Evolutionary conservation across 2,329 filamentous ascomycete genomes (phyloP), one percentile per base, ranked within the genome.

Genomic region (Hypoxylon sp.): DNA sequence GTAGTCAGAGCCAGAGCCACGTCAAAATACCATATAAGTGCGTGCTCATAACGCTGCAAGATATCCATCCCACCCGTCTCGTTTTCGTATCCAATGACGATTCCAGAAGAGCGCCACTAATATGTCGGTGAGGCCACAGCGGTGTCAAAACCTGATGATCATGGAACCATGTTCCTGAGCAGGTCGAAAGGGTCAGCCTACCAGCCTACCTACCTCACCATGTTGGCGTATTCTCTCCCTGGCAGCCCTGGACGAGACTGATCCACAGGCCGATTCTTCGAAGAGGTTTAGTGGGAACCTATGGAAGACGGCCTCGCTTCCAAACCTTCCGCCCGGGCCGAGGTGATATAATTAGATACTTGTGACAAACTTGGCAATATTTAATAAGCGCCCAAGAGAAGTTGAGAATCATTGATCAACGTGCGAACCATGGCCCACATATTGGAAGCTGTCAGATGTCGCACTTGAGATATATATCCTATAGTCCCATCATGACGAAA

Each of bases 71-170:
- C 49, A 54, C 51, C 51, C 42, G 42, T 33, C 32, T 60, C 36
- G 48, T 53, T 58, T 49, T 52, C 50, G 53, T 62, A 51, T 53
- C 58, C 62, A 68, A 68, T 65, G 51, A 58, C 30, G n/a, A 18
- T 18, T 22, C 9, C 26, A 18, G 18, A 32, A 51, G 49, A 22
- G 50, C 55, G 36, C 40, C 46, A 57, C 63, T 46, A 24, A 62
- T 56, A 60, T 68, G 62, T 68, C 65, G 59, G 62, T 65, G 62
- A 68, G 55, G 49, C 26, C 54, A 62, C 26, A 52, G 26, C n/a
- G 36, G 4, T 28, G 32, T 50, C 24, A 38, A 24, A 52, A 49
- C 48, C 64, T 59, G n/a, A n/a, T 66, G 62, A 66, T 59, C 46
- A 60, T 68, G 55, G 16, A 63, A 51, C 51, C 62, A 61, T 65